Conservation (phyloP, 2,329 filamentous ascomycete species). For the Aspergillus neotritici region DNA sequence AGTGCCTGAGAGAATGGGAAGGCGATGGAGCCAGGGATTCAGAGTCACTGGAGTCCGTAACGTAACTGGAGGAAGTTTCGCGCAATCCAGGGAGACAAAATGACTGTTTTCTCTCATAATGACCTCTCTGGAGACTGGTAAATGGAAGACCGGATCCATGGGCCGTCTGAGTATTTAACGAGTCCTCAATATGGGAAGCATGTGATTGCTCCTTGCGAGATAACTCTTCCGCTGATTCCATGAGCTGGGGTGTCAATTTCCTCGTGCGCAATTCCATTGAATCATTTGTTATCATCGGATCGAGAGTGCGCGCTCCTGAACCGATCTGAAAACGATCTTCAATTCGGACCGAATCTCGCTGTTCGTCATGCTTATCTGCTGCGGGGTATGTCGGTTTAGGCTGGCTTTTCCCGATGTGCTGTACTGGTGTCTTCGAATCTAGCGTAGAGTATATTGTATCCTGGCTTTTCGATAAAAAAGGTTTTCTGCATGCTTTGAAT, state of each 20-base stretch:
- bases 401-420: no score
- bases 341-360: neutral
- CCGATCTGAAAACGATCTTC: neutral
- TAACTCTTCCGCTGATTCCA: constrained; percentile 29
- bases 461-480: no score
- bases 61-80: constrained; percentile 57
- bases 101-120: constrained; percentile 46
- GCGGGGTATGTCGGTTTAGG: no score
- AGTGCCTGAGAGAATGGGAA: constrained; percentile 24
- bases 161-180: neutral
- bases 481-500: no score
- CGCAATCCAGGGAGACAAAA: constrained; percentile 58
- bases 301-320: neutral
- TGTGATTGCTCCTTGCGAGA: constrained; percentile 23
- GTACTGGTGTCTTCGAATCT: no score
- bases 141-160: constrained; percentile 44
- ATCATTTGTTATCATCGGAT: neutral
- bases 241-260: constrained; percentile 28
- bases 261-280: constrained; percentile 22
- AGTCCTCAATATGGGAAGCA: constrained; percentile 34
- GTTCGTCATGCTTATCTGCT: no score
- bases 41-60: constrained; percentile 42
- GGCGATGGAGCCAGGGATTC: constrained; percentile 36
- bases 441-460: no score
- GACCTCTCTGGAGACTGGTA: constrained; percentile 35